Conservation (phyloP, 768 basidiomycete species). For the Mycena sanguinolenta region DNA sequence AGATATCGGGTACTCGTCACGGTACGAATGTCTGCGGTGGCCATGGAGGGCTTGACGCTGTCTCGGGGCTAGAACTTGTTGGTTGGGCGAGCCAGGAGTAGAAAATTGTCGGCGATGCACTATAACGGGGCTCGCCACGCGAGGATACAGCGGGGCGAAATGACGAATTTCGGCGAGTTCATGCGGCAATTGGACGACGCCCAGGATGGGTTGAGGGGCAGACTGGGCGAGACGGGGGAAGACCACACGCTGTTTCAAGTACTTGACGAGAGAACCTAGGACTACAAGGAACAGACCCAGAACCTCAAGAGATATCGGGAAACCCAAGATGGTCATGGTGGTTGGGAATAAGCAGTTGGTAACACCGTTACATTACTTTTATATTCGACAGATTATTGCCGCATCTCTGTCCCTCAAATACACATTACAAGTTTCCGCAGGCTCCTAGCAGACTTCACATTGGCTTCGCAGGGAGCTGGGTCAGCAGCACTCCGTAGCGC, state of each 20-base stretch:
- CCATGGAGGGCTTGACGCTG: conserved; percentile 23
- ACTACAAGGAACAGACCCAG: neutral
- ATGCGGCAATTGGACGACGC: neutral
- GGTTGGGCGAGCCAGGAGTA: conserved; percentile 20
- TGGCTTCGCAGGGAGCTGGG: conserved; percentile 91
- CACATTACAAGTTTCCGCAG: neutral
- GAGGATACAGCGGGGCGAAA: neutral
- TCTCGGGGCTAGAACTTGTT: conserved; percentile 27
- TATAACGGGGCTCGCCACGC: neutral
- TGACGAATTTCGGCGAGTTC: conserved; percentile 14
- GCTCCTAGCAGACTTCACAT: conserved; percentile 74
- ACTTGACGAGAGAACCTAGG: neutral
- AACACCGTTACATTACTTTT: neutral
- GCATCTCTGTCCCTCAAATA: neutral
- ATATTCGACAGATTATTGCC: neutral
- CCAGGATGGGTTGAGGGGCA: conserved; percentile 16
- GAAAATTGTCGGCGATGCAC: conserved; percentile 4
- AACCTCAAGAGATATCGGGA: neutral
- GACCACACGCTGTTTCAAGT: neutral
- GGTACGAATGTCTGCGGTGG: conserved; percentile 21
- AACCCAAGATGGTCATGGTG: neutral
- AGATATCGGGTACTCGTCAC: conserved; percentile 2
- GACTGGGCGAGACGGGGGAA: neutral
- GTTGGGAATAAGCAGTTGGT: neutral
- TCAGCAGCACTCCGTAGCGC: conserved; percentile 88